These are phyloP conservation scores for Yamadazyma conglobata DNA, from an alignment of 1,139 yeast genomes.

Conservation along the genomic window DNA sequence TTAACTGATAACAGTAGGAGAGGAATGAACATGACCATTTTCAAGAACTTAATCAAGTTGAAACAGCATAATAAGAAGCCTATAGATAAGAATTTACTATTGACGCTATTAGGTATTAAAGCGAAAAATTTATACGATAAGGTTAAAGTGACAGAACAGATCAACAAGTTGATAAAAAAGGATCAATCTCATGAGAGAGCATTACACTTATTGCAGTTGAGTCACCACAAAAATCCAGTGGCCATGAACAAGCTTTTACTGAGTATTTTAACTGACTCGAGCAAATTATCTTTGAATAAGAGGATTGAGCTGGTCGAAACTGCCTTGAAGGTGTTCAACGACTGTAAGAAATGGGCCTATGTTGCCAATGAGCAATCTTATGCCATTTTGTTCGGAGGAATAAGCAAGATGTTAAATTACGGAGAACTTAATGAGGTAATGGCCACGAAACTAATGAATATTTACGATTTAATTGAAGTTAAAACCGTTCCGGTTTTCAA, in stretches of 20 bases:
- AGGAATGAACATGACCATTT: slow-evolving; percentile 18
- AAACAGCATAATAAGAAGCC: slow-evolving; percentile 23
- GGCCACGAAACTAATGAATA: slow-evolving; percentile 21
- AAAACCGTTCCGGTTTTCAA: slow-evolving; percentile 29
- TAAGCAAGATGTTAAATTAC: slow-evolving; percentile 41
- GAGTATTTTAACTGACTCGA: slow-evolving; percentile 32
- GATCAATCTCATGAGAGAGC: slow-evolving; percentile 52
- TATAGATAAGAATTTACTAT: slow-evolving; percentile 43
- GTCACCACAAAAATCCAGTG: slow-evolving; percentile 44
- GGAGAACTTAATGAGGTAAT: slow-evolving; percentile 26
- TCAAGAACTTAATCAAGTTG: slow-evolving; percentile 27
- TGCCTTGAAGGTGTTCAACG: slow-evolving; percentile 48
- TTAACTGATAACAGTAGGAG: slow-evolving; percentile 5
- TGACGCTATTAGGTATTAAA: slow-evolving; percentile 54
- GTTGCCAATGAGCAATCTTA: slow-evolving; percentile 51
- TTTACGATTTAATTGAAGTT: slow-evolving; percentile 19
- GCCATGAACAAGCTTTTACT: slow-evolving; percentile 59
- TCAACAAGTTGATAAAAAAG: slow-evolving; percentile 44
- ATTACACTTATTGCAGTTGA: slow-evolving; percentile 45
- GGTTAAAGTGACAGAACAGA: slow-evolving; percentile 50
- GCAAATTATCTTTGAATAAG: background rate
- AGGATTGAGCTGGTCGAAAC: slow-evolving; percentile 26
- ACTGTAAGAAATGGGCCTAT: slow-evolving; percentile 60
- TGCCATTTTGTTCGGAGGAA: slow-evolving; percentile 56
- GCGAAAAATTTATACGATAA: slow-evolving; percentile 57